Evolutionary conservation across 805 yeast genomes (phyloP).

Genomic region (Pichia occidentalis): DNA sequence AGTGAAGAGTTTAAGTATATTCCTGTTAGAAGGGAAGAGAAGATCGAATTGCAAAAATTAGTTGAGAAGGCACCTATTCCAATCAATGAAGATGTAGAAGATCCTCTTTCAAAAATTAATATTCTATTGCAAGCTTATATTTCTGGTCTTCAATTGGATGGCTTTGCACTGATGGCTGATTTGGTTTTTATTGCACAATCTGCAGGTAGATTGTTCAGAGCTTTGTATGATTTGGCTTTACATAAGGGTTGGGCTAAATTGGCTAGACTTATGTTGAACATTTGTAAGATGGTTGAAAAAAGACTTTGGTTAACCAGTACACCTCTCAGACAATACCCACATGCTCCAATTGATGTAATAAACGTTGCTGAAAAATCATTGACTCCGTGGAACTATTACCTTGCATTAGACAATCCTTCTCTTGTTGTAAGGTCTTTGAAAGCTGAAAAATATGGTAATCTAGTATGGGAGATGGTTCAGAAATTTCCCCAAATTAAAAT

Average conservation of each 20-base stretch:
- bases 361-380: slow-evolving; percentile 71
- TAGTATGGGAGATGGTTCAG: slow-evolving; percentile 50
- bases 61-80: slow-evolving; percentile 81
- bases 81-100: slow-evolving; percentile 61
- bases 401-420: slow-evolving; percentile 54
- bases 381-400: slow-evolving; percentile 76
- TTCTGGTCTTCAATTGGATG: slow-evolving; percentile 69
- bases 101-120: slow-evolving; percentile 72
- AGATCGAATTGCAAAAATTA: slow-evolving; percentile 60
- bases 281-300: slow-evolving; percentile 75
- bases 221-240: slow-evolving; percentile 72
- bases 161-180: slow-evolving; percentile 88
- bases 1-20: slow-evolving; percentile 83
- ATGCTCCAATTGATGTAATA: slow-evolving; percentile 66
- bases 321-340: slow-evolving; percentile 76
- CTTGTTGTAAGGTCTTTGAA: slow-evolving; percentile 79
- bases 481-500: slow-evolving; percentile 68
- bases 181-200: slow-evolving; percentile 91
- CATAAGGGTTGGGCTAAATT: slow-evolving; percentile 65
- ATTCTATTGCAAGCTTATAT: slow-evolving; percentile 80
- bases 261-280: slow-evolving; percentile 48
- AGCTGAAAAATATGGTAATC: slow-evolving; percentile 58
- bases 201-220: slow-evolving; percentile 82
- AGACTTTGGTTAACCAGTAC: slow-evolving; percentile 81
- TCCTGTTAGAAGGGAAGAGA: slow-evolving; percentile 84